These are phyloP conservation scores for Mimosa bimucronata DNA, from an alignment of 306 rosid species.

Conservation along the genomic window DNA sequence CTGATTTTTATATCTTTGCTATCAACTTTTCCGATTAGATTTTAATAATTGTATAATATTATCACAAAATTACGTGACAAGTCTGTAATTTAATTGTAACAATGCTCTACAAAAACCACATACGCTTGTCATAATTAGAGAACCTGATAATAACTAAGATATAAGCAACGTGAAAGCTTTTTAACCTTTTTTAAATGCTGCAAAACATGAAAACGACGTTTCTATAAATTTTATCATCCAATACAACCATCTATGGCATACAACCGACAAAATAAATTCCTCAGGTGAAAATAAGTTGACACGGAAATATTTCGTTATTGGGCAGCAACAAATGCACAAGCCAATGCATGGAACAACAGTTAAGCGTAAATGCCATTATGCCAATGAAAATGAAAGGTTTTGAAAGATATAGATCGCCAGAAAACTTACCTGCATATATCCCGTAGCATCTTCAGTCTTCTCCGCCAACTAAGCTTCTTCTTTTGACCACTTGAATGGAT, in stretches of 20 bases:
- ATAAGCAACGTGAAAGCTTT: no score
- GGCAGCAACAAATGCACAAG: constrained; percentile 10
- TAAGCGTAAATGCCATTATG: constrained; percentile 27
- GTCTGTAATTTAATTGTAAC: not conserved
- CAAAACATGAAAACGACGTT: constrained; percentile 20
- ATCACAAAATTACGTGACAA: not conserved
- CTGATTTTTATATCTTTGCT: not conserved
- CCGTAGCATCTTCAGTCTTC: constrained; percentile 84
- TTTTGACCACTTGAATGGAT: constrained; percentile 93
- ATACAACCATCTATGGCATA: constrained; percentile 8
- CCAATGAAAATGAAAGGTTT: constrained; percentile 27
- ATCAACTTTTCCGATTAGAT: not conserved
- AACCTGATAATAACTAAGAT: not conserved
- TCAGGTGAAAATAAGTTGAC: constrained; percentile 11
- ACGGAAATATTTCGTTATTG: constrained; percentile 13
- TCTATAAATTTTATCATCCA: not conserved
- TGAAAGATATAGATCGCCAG: constrained; percentile 20
- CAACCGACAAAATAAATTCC: constrained; percentile 1
- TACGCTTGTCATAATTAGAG: not conserved
- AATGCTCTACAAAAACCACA: not conserved
- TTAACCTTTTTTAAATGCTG: no score
- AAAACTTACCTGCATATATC: constrained; percentile 86
- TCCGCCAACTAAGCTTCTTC: constrained; percentile 92
- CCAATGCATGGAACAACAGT: constrained; percentile 14
- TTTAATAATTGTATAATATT: not conserved